Conservation (phyloP, 2,329 filamentous ascomycete species). For the Arthrobotrys sinensis region DNA sequence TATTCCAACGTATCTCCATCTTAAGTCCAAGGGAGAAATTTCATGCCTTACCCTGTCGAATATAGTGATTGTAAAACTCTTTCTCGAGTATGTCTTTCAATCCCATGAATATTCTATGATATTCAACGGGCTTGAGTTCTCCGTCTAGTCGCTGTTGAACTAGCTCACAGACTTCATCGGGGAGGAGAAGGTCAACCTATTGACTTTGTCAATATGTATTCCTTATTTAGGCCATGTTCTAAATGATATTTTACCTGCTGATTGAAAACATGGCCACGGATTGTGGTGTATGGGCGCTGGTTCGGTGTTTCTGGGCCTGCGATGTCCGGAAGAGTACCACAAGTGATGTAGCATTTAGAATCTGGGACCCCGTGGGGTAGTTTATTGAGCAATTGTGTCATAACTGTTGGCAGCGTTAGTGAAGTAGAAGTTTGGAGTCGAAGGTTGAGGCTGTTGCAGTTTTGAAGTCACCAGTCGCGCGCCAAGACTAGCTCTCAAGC, state of each 20-base stretch:
- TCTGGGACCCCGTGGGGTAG: slow-evolving; percentile 35
- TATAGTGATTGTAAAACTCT: slow-evolving; percentile 85
- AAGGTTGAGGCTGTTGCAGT: slow-evolving; percentile 18
- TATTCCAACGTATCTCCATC: slow-evolving; percentile 23
- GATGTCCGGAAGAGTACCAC: slow-evolving; percentile 8
- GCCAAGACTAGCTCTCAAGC: slow-evolving; percentile 9
- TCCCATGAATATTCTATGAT: slow-evolving; percentile 80
- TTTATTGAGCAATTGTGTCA: slow-evolving; percentile 57
- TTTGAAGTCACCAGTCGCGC: slow-evolving; percentile 22
- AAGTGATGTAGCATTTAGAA: slow-evolving; percentile 54
- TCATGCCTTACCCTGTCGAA: slow-evolving; percentile 78
- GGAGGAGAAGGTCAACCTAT: slow-evolving; percentile 51
- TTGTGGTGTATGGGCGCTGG: slow-evolving; percentile 45
- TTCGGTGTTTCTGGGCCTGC: neutral
- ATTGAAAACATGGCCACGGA: slow-evolving; percentile 48
- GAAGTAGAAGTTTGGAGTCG: neutral
- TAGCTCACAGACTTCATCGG: slow-evolving; percentile 50
- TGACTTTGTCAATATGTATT: slow-evolving; percentile 15
- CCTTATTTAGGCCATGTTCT: neutral
- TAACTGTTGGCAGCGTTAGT: neutral
- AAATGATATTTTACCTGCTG: slow-evolving; percentile 45
- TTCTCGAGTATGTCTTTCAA: slow-evolving; percentile 80
- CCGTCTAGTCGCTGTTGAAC: slow-evolving; percentile 40
- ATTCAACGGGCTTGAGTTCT: slow-evolving; percentile 66
- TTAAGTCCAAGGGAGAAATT: neutral